A percentile compares a stretch with the other conserved stretches of the same genome.
phyloP scores from a whole-genome alignment of 78 protist species.

The Capsaspora owczarzaki region DNA sequence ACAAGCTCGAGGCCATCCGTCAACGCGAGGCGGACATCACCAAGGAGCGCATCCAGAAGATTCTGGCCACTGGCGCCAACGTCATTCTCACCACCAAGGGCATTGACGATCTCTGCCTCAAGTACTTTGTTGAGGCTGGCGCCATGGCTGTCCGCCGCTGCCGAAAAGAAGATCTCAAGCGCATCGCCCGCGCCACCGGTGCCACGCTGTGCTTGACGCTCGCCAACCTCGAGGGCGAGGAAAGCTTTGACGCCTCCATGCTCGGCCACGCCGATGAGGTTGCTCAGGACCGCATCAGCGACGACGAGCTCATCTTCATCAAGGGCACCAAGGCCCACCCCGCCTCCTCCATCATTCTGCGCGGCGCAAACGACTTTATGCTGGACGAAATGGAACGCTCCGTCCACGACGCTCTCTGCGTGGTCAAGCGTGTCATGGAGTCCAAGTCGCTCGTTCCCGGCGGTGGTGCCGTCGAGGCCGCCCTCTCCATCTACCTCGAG shows the following conservation, averaged over 20 bases:
- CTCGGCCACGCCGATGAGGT: slow-evolving; percentile 76
- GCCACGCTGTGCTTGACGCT: slow-evolving; percentile 66
- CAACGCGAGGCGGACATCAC: slow-evolving; percentile 61
- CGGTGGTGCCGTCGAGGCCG: slow-evolving; percentile 97
- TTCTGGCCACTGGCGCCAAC: slow-evolving; percentile 95
- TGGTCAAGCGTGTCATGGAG: slow-evolving; percentile 87
- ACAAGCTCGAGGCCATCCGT: slow-evolving; percentile 65
- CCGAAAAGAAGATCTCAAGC: slow-evolving; percentile 80
- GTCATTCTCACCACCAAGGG: slow-evolving; percentile 93
- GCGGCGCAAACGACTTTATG: slow-evolving; percentile 26
- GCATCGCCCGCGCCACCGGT: slow-evolving; percentile 93
- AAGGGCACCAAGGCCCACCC: slow-evolving; percentile 22
- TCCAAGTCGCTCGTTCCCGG: slow-evolving; percentile 78
- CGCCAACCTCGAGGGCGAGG: slow-evolving; percentile 91
- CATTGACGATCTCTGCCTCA: slow-evolving; percentile 80
- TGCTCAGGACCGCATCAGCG: slow-evolving; percentile 78
- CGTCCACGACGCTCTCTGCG: slow-evolving; percentile 96
- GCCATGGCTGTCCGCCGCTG: slow-evolving; percentile 91
- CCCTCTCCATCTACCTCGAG: slow-evolving; percentile 93
- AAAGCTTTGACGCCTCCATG: slow-evolving; percentile 66
- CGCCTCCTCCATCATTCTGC: slow-evolving; percentile 81
- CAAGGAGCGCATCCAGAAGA: slow-evolving; percentile 69
- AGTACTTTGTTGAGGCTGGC: slow-evolving; percentile 90
- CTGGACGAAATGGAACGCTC: slow-evolving; percentile 76
- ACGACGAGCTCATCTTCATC: slow-evolving; percentile 79